Conservation (phyloP, 2,329 filamentous ascomycete genomes). For the Cadophora gregata region DNA sequence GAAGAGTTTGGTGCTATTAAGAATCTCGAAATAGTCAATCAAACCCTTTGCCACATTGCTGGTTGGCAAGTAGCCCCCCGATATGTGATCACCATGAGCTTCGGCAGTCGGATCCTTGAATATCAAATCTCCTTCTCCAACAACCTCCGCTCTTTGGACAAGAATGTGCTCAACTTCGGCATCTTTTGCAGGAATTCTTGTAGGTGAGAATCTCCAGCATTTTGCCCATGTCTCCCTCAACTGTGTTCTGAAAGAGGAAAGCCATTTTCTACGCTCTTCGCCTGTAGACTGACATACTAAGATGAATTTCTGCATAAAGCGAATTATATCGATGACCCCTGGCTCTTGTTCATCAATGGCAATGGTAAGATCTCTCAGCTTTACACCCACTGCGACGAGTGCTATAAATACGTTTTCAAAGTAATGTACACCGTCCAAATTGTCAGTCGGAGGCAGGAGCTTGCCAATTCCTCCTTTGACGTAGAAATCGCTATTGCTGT, state of each 20-base stretch:
- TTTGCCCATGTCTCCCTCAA: not conserved
- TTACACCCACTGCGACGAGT: not conserved
- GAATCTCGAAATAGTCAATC: not conserved
- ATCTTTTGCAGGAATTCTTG: not conserved
- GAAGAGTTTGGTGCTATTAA: not conserved
- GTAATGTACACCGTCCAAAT: too few species aligned
- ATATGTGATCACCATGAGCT: not conserved
- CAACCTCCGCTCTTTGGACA: not conserved
- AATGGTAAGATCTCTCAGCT: not conserved
- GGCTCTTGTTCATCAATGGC: slow-evolving; percentile 11
- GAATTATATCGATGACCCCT: not conserved
- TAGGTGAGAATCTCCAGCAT: not conserved
- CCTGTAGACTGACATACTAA: not conserved
- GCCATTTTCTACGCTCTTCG: not conserved
- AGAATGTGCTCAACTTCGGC: not conserved
- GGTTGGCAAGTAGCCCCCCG: not conserved
- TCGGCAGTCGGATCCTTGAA: not conserved
- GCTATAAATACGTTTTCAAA: too few species aligned
- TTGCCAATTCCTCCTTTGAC: not conserved
- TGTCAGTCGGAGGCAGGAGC: not conserved
- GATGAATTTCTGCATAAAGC: not conserved
- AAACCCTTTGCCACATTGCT: not conserved
- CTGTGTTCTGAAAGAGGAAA: too few species aligned
- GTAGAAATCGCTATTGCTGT: slow-evolving; percentile 2
- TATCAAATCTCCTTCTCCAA: not conserved